These are phyloP conservation scores for Penicillium hordei DNA, from an alignment of 2,329 filamentous ascomycete genomes.

Conservation along the genomic window DNA sequence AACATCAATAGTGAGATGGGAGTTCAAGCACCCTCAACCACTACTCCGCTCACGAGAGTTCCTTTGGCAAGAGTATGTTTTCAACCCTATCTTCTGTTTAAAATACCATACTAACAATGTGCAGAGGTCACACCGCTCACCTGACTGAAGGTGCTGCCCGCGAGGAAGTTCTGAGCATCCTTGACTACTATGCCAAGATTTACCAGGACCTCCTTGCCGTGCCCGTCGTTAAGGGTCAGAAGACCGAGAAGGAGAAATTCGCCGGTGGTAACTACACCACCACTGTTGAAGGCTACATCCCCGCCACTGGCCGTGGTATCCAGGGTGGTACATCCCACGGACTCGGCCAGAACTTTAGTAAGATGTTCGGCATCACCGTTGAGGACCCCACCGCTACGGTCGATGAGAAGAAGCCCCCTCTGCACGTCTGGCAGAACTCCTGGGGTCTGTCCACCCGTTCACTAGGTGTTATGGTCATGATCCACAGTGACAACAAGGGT, in stretches of 20 bases:
- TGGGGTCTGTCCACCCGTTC: conserved; percentile 97
- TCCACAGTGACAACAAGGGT: conserved; percentile 93
- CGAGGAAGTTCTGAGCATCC: conserved; percentile 85
- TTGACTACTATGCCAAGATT: conserved; percentile 87
- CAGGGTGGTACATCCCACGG: conserved; percentile 94
- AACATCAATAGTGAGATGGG: conserved; percentile 58
- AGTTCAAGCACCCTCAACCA: conserved; percentile 84
- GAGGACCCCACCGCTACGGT: conserved; percentile 76
- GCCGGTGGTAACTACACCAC: conserved; percentile 95
- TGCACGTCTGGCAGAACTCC: conserved; percentile 97
- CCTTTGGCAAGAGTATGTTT: conserved; percentile 76
- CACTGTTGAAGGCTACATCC: conserved; percentile 95
- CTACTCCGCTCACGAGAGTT: conserved; percentile 95
- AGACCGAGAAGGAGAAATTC: conserved; percentile 98
- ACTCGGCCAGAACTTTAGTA: conserved; percentile 96
- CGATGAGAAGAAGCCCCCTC: conserved; percentile 72
- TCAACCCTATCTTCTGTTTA: neutral
- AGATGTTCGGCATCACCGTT: conserved; percentile 98
- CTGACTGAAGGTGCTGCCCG: conserved; percentile 78
- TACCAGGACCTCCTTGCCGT: conserved; percentile 94
- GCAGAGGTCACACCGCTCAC: conserved; percentile 78
- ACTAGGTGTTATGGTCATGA: conserved; percentile 98
- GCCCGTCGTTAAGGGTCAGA: conserved; percentile 86
- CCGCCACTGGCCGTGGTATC: conserved; percentile 91
- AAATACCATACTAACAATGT: neutral